These are phyloP conservation scores for Pseudonitzschia multiseries DNA, from an alignment of 108 stramenopile genomes.

Conservation along the genomic window DNA sequence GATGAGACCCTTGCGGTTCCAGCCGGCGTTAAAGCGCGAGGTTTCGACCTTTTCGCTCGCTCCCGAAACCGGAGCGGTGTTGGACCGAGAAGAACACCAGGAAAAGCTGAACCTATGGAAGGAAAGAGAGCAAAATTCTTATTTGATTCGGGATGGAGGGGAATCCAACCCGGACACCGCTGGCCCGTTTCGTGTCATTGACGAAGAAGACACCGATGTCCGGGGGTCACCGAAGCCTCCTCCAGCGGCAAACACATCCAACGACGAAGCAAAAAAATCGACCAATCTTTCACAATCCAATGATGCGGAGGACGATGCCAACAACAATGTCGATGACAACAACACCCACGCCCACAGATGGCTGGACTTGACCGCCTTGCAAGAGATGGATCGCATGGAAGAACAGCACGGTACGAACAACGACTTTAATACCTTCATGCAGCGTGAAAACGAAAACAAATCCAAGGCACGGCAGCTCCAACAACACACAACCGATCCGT, in stretches of 20 bases:
- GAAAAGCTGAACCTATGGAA: neutral
- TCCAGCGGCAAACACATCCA: neutral
- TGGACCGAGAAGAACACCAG: constrained; percentile 7
- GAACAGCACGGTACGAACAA: neutral
- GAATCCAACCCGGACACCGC: neutral
- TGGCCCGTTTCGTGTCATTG: too few relatives aligned
- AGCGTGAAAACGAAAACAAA: neutral
- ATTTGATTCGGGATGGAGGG: too few relatives aligned
- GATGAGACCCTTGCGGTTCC: neutral
- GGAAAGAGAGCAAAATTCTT: too few relatives aligned
- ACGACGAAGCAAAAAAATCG: too few relatives aligned
- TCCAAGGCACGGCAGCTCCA: neutral
- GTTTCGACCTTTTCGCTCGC: constrained; percentile 12
- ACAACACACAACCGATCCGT: neutral
- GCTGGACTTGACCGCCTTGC: constrained; percentile 16
- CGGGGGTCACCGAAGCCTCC: constrained; percentile 14
- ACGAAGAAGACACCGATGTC: too few relatives aligned
- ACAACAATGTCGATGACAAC: neutral
- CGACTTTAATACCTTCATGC: neutral
- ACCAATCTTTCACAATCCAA: too few relatives aligned
- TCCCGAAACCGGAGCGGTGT: constrained; percentile 9
- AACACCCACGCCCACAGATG: neutral
- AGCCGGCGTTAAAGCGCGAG: neutral
- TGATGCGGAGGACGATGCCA: neutral
- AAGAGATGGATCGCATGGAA: constrained; percentile 14